A percentile compares a stretch with the other conserved stretches of the same genome.
These are phyloP conservation scores for Cryptococcus neoformans DNA, from an alignment of 1,284 basidiomycete species.

Conservation along the genomic window DNA sequence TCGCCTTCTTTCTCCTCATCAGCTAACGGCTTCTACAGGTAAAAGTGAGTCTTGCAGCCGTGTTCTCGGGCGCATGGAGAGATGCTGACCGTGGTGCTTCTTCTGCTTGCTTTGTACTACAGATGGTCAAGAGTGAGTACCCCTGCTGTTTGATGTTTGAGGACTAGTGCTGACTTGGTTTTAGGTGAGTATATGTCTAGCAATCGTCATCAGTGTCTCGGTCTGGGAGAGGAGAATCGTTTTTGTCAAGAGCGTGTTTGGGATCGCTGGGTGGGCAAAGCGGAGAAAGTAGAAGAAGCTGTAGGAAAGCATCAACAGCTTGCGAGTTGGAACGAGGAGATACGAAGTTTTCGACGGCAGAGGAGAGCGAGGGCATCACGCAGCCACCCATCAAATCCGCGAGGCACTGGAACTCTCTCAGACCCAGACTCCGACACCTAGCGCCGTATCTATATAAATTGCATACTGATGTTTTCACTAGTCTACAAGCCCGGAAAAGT, in stretches of 20 bases:
- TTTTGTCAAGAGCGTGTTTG: background rate
- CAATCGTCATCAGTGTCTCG: background rate
- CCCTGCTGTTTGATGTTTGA: too few species aligned
- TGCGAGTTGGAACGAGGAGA: background rate
- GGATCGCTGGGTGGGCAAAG: background rate
- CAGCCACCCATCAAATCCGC: background rate
- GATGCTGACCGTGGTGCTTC: conserved; percentile 14
- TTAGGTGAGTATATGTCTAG: conserved; percentile 19
- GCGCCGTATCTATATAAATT: background rate
- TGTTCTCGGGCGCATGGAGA: background rate
- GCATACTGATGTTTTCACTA: conserved; percentile 36
- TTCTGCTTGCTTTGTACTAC: conserved; percentile 4
- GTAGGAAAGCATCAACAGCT: background rate
- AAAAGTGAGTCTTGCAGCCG: background rate
- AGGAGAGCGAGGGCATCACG: background rate
- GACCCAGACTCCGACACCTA: background rate
- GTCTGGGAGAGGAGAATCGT: background rate
- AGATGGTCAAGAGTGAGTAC: conserved; percentile 49
- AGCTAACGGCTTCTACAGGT: background rate
- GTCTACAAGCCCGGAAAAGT: conserved; percentile 99
- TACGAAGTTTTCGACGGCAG: background rate
- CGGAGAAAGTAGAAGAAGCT: background rate
- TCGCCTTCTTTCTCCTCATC: background rate
- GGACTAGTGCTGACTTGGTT: conserved; percentile 7
- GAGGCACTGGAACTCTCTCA: background rate